Conservation (phyloP, 1,284 basidiomycete species). For the Blastosporella zonata region DNA sequence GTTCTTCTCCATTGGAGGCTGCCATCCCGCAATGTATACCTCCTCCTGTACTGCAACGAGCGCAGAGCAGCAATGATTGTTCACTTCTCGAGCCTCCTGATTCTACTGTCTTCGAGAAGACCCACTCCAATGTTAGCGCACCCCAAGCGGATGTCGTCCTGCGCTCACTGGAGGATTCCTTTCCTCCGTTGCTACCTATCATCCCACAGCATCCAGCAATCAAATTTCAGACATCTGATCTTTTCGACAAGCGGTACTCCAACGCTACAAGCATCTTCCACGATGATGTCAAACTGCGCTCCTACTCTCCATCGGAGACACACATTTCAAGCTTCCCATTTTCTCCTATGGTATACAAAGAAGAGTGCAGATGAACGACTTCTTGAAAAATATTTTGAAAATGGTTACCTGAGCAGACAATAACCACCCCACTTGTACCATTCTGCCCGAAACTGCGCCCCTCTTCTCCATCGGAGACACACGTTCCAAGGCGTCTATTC, state of each 20-base stretch:
- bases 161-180: background rate
- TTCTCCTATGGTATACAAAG: background rate
- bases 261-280: background rate
- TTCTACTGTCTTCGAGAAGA: background rate
- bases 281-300: background rate
- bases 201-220: background rate
- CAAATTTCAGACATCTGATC: background rate
- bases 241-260: background rate
- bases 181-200: background rate
- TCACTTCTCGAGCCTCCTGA: background rate
- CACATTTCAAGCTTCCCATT: background rate
- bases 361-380: background rate
- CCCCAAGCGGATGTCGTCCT: background rate
- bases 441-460: no score
- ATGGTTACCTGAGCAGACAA: background rate
- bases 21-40: background rate
- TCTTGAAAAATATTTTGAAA: background rate
- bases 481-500: background rate
- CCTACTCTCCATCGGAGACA: background rate
- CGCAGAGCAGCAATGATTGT: background rate
- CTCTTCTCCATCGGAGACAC: background rate
- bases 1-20: background rate
- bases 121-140: background rate
- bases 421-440: background rate
- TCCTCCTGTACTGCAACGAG: background rate